phyloP scores from a whole-genome alignment of 352 stramenopile species.

The Plasmopara viticola region DNA sequence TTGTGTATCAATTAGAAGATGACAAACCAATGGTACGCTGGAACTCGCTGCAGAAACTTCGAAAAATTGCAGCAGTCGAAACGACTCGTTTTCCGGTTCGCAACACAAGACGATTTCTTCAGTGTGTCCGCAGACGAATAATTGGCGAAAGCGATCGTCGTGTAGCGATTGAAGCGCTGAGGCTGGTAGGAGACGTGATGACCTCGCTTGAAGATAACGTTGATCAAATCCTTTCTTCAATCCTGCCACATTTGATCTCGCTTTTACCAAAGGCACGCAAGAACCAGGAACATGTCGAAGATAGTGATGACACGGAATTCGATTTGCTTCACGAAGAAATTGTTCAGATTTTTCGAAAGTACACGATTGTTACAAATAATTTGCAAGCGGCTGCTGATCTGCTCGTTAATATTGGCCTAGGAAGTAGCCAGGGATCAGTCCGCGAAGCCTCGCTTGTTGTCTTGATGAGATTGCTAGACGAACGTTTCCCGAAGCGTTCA shows the following conservation, averaged over 20 bases:
- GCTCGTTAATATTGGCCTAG: conserved; percentile 58
- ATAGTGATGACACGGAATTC: conserved; percentile 8
- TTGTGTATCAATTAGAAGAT: conserved; percentile 79
- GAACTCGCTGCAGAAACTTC: conserved; percentile 54
- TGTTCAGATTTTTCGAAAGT: conserved; percentile 62
- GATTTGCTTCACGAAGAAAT: conserved; percentile 43
- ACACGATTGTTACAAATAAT: conserved; percentile 50
- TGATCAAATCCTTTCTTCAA: conserved; percentile 60
- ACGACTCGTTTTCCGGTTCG: conserved; percentile 58
- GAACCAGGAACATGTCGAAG: conserved; percentile 9
- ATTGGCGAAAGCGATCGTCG: conserved; percentile 29
- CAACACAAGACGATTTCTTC: conserved; percentile 64
- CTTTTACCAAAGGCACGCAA: conserved; percentile 26
- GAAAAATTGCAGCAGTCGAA: conserved; percentile 60
- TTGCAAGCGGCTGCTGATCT: conserved; percentile 48
- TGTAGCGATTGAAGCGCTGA: conserved; percentile 46
- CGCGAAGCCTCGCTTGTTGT: conserved; percentile 46
- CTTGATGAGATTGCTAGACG: conserved; percentile 47
- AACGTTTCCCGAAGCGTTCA: conserved; percentile 33
- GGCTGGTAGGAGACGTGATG: conserved; percentile 60
- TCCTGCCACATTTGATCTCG: conserved; percentile 60
- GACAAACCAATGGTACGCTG: conserved; percentile 47
- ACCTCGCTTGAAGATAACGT: conserved; percentile 52
- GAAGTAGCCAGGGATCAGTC: conserved; percentile 27
- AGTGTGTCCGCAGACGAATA: conserved; percentile 58